Evolutionary conservation across 2,329 filamentous ascomycete genomes (phyloP), one percentile per base, ranked within the genome.

Genomic region (Ilyonectria robusta): DNA sequence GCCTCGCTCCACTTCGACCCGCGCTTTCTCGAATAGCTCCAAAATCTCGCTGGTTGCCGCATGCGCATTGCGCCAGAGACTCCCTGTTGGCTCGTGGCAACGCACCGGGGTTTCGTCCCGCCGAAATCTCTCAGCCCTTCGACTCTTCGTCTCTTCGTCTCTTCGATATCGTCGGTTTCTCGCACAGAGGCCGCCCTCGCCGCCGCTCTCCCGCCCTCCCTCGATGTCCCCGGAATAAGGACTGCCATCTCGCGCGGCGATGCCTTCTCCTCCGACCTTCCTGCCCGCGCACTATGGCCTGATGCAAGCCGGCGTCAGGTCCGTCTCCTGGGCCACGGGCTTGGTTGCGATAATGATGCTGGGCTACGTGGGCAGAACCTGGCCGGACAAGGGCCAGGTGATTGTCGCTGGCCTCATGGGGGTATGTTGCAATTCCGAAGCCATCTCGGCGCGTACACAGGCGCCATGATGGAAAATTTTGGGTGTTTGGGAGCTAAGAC

Each of bases 301-400:
- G 23, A 26, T 70, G 33, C 75, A 77, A 40, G 75, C 78, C 1
- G 65, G 66, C 26, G 64, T 74, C 59, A 73, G 80, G 47, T 65
- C 73, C 17, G 33, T 80, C 31, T 78, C 75, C 48, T 81, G 80
- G 80, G 56, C 78, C 40, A 76, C 76, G 44, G 74, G 74, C 48
- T 67, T 81, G n/a, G 72, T 73, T 1, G 69, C 78, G 50, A 72
- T 81, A 35, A 68, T 80, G 2, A 68, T 80, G 48, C 66, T 81
- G 37, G 76, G 73, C 13, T 82, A 75, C 40, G 67, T 80, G 33
- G 75, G 77, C 46, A 78, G 78, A 31, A 70, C 70, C 42, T 82
- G 80, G 80, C 67, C 76, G 0, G 65, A 70, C 11, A 76, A 75
- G 48, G 72, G 71, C 26, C 76, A 77, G 13, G 70, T 77, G 3